A percentile compares a stretch with the other conserved stretches of the same genome.
phyloP scores from a whole-genome alignment of 768 basidiomycete species.

The Pholiota microspora region DNA sequence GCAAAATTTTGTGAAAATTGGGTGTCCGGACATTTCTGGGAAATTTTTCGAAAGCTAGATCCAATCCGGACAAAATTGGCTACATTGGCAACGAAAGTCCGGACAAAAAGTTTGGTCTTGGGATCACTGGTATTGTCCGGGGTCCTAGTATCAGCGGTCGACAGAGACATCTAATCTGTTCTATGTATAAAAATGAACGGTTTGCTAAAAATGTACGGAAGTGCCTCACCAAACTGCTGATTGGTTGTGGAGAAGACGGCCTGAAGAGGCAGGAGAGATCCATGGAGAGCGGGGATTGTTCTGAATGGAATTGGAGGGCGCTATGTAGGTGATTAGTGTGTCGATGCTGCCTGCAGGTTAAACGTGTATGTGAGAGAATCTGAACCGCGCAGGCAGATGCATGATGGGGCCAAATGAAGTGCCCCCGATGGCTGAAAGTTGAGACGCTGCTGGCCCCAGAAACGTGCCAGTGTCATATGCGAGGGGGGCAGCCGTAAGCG shows the following conservation, averaged over 20 bases:
- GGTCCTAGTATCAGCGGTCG: not conserved
- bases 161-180: not conserved
- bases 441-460: not conserved
- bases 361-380: not conserved
- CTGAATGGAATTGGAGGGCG: conserved; percentile 10
- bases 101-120: no score
- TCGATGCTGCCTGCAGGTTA: not conserved
- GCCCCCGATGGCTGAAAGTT: not conserved
- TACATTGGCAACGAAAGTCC: no score
- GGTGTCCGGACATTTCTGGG: no score
- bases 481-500: not conserved
- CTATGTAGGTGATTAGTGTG: not conserved
- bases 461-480: not conserved
- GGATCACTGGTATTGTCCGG: no score
- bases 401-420: not conserved
- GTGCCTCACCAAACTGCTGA: not conserved
- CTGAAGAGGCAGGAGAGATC: conserved; percentile 12
- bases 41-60: no score
- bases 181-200: not conserved
- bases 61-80: no score
- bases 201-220: not conserved
- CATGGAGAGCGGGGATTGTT: conserved; percentile 8
- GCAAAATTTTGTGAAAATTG: no score
- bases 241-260: not conserved
- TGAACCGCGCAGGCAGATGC: not conserved